Percentiles rank a stretch among this genome's conserved stretches.
These are phyloP conservation scores for Calonectria hongkongensis DNA, from an alignment of 2,329 filamentous ascomycete genomes.

Conservation along the genomic window DNA sequence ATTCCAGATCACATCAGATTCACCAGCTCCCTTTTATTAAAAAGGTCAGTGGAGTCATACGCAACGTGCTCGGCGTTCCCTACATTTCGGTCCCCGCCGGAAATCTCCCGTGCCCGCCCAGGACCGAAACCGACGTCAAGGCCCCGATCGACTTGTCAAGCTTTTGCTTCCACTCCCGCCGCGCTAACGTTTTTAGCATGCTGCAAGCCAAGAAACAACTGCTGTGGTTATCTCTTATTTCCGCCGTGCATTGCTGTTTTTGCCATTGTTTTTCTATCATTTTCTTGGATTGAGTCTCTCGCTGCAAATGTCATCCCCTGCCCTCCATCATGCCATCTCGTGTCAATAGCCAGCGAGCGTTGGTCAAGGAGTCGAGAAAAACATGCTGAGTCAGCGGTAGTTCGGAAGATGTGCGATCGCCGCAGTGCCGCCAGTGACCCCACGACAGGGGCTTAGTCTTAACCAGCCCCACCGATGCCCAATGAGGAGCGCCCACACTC, in stretches of 20 bases:
- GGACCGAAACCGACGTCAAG: neutral
- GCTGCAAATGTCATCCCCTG: neutral
- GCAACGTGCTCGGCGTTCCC: conserved; percentile 2
- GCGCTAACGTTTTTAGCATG: neutral
- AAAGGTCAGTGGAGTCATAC: neutral
- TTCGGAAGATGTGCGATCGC: neutral
- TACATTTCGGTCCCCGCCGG: conserved; percentile 11
- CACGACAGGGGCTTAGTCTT: neutral
- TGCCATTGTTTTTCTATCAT: neutral
- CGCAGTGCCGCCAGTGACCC: neutral
- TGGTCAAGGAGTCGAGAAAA: neutral
- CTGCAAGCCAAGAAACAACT: neutral
- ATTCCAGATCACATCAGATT: conserved; percentile 20
- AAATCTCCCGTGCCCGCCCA: conserved; percentile 1
- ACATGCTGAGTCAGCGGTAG: conserved; percentile 4
- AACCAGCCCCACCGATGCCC: neutral
- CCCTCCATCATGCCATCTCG: conserved; percentile 1
- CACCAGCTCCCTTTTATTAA: conserved; percentile 14
- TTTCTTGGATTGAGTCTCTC: neutral
- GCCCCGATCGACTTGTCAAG: neutral
- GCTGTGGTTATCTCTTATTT: neutral
- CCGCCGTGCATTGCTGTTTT: neutral
- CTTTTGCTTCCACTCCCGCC: neutral
- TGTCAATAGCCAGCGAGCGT: neutral
- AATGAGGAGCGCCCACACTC: neutral